These are phyloP conservation scores for Rhodotorula sp. DNA, from an alignment of 1,284 basidiomycete species.

Conservation along the genomic window DNA sequence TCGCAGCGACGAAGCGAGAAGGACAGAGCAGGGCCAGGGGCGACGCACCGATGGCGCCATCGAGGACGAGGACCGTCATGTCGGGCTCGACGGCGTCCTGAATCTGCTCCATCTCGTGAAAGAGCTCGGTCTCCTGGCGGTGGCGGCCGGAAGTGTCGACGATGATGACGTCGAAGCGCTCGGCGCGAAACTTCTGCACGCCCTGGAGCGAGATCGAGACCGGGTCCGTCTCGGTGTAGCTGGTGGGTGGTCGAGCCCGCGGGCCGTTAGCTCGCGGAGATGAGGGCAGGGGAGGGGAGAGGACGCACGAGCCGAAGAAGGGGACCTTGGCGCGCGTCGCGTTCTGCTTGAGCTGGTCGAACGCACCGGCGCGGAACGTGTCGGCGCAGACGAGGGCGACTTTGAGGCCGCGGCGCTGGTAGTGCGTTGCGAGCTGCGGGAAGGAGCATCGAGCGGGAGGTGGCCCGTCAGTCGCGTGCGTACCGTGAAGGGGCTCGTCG, in stretches of 20 bases:
- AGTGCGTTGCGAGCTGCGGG: slow-evolving; percentile 82
- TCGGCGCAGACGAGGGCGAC: slow-evolving; percentile 99
- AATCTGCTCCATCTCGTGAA: slow-evolving; percentile 98
- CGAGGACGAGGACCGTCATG: slow-evolving; percentile 55
- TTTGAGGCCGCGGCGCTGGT: slow-evolving; percentile 95
- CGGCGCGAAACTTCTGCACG: slow-evolving; percentile 95
- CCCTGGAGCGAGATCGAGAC: slow-evolving; percentile 92
- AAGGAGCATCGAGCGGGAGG: not conserved
- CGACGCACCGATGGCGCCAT: slow-evolving; percentile 51
- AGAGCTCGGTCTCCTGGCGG: slow-evolving; percentile 95
- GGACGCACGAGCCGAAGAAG: slow-evolving; percentile 80
- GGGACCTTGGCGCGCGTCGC: slow-evolving; percentile 98
- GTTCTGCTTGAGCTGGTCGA: slow-evolving; percentile 88
- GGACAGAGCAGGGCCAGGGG: not conserved
- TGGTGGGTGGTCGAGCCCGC: too few species aligned
- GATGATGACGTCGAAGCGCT: slow-evolving; percentile 97
- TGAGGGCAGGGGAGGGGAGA: not conserved
- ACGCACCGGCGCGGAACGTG: slow-evolving; percentile 98
- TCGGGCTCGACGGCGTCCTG: slow-evolving; percentile 83
- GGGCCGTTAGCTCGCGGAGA: not conserved
- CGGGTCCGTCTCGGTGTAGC: slow-evolving; percentile 96
- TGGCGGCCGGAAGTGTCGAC: slow-evolving; percentile 98
- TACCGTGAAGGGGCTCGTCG: not conserved
- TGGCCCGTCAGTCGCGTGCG: not conserved
- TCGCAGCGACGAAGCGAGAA: too few species aligned